Evolutionary conservation across 805 yeast genomes (phyloP), one percentile per base, ranked within the genome.

Genomic region (Alloascoidea hylecoeti): DNA sequence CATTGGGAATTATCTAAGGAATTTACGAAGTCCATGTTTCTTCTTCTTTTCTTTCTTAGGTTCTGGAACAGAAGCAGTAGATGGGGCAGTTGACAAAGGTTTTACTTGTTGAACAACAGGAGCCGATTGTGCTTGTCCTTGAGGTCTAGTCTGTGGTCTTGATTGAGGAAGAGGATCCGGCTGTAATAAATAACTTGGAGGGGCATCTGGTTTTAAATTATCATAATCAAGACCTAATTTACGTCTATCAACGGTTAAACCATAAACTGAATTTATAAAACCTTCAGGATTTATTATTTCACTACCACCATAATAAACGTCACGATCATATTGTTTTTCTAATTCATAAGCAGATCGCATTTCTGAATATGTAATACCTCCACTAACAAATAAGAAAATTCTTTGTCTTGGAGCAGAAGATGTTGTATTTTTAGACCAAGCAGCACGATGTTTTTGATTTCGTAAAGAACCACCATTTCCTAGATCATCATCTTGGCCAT

Each of bases 291-390:
- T 72, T 42, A 83, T 58, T 2, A 84, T 56, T 38, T 78, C 75
- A 52, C 82, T 94, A 12, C 88, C 75, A 0, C 97, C 97, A 41
- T 89, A 59, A 42, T 78, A 72, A 14, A 92, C 69, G 43, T 85
- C 95, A 51, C 74, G 78, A 49, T 79, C 72, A 41, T 72, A 64
- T 35, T 66, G 55, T 14, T 61, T 56, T 5, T 84, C 70, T 35
- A 85, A 64, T 44, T 83, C 89, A 47, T 82, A 78, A 3, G 78
- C 75, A 9, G 83, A 68, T 44, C 89, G 70, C 18, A 80, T 60
- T 55, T 92, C 99, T 2, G 88, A 70, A 46, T 78, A 72, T 0
- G 97, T 84, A 15, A 82, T 57, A 5, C 97, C 98, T 16, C 99
- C 99, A 2, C 94, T 79, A 17, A 85, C 70, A 50, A 75, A 92